phyloP scores from a whole-genome alignment of 305 asterid genomes.

The Fraxinus dipetala region DNA sequence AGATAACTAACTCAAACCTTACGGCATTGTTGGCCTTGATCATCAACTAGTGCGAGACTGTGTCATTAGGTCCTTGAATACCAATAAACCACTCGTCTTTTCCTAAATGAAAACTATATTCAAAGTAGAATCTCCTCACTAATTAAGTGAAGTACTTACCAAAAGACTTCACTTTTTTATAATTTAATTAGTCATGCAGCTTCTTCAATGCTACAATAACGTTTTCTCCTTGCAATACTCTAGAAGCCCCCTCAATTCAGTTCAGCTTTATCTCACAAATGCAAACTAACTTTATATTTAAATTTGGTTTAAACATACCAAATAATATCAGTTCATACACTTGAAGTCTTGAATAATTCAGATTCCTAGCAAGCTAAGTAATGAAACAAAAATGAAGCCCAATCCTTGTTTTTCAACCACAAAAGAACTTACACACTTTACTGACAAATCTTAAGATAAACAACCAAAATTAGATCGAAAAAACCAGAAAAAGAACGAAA shows the following conservation, averaged over 20 bases:
- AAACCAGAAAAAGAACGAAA: background rate
- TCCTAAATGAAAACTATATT: background rate
- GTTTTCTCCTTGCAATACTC: background rate
- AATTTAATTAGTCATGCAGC: background rate
- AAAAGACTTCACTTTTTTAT: background rate
- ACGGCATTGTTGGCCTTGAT: background rate
- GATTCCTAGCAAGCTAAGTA: background rate
- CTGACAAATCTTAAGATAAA: background rate
- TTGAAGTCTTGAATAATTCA: background rate
- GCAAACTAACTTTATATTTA: background rate
- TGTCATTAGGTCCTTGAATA: background rate
- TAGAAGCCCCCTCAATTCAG: background rate
- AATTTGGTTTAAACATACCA: background rate
- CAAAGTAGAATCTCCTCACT: background rate
- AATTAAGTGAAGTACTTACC: background rate
- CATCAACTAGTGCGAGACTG: background rate
- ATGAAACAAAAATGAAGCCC: background rate
- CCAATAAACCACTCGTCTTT: background rate
- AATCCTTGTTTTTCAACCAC: background rate
- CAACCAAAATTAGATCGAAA: background rate
- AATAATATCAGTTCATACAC: background rate
- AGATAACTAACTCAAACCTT: background rate
- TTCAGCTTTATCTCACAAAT: background rate
- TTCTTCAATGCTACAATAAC: background rate
- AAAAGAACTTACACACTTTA: background rate